Conservation (phyloP, 106 monocot genomes). For the Phalaenopsis equestris region DNA sequence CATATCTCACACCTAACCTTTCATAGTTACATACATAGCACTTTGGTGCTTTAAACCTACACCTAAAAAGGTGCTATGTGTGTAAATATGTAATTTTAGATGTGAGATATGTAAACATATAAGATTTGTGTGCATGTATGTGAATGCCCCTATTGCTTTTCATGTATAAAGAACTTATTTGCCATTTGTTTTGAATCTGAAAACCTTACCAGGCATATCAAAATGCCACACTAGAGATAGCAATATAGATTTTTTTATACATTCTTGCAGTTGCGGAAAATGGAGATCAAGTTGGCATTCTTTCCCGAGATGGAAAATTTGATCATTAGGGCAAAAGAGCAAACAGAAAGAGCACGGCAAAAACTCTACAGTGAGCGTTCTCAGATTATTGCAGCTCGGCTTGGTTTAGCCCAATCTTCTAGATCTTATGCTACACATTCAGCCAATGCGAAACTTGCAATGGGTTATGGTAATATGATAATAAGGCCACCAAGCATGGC, state of each 20-base stretch:
- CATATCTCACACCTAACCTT: too few relatives aligned
- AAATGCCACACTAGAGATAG: background rate
- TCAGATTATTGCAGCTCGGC: constrained; percentile 75
- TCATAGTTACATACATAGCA: too few relatives aligned
- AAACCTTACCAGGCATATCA: background rate
- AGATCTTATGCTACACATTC: constrained; percentile 25
- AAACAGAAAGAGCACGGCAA: constrained; percentile 65
- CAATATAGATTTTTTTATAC: background rate
- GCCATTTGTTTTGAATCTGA: background rate
- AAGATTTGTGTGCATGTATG: too few relatives aligned
- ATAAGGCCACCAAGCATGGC: constrained; percentile 26
- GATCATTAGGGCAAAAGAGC: constrained; percentile 56
- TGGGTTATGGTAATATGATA: constrained; percentile 18
- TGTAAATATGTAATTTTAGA: too few relatives aligned
- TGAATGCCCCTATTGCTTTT: too few relatives aligned
- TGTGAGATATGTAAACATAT: too few relatives aligned
- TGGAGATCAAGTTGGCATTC: constrained; percentile 65
- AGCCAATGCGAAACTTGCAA: constrained; percentile 21
- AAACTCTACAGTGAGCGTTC: constrained; percentile 65
- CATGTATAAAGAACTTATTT: background rate
- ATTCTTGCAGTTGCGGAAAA: constrained; percentile 63
- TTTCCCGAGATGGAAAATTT: constrained; percentile 56
- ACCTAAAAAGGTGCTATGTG: too few relatives aligned
- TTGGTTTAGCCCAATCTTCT: constrained; percentile 31
- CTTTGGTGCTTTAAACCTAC: too few relatives aligned